phyloP scores from a whole-genome alignment of 495 filamentous ascomycete species.

The Aspergillus bridgeri region DNA sequence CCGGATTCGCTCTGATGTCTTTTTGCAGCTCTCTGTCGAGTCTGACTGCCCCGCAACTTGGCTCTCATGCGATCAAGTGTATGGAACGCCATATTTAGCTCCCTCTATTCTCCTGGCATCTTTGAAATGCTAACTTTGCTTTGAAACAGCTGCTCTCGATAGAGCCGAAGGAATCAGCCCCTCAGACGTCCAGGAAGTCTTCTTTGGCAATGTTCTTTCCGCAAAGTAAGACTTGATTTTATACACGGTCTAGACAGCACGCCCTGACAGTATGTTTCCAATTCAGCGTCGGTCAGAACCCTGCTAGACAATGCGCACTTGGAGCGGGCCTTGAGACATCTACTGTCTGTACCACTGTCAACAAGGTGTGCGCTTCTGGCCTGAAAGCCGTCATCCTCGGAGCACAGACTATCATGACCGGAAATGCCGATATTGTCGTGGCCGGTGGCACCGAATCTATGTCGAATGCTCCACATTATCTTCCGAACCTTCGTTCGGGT shows the following conservation, averaged over 20 bases:
- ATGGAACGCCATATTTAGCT: conserved; percentile 15
- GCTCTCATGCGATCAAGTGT: conserved; percentile 91
- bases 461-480: conserved; percentile 97
- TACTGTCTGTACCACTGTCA: conserved; percentile 86
- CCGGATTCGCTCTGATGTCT: neutral
- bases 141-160: conserved; percentile 68
- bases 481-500: conserved; percentile 75
- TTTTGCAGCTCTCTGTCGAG: conserved; percentile 71
- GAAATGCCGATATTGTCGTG: conserved; percentile 83
- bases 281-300: conserved; percentile 87
- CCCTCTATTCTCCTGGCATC: neutral
- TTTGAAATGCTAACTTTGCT: neutral
- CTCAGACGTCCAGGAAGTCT: conserved; percentile 87
- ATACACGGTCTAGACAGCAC: neutral
- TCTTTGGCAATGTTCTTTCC: conserved; percentile 96
- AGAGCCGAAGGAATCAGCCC: conserved; percentile 81
- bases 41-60: conserved; percentile 79
- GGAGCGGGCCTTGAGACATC: conserved; percentile 74
- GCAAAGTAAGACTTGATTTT: conserved; percentile 64
- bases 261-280: conserved; percentile 1
- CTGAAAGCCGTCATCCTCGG: conserved; percentile 93
- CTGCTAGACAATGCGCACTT: conserved; percentile 89
- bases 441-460: conserved; percentile 96
- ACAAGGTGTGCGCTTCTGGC: conserved; percentile 96
- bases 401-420: conserved; percentile 94